phyloP scores from a whole-genome alignment of 345 rosid genomes.

The Pistacia vera region DNA sequence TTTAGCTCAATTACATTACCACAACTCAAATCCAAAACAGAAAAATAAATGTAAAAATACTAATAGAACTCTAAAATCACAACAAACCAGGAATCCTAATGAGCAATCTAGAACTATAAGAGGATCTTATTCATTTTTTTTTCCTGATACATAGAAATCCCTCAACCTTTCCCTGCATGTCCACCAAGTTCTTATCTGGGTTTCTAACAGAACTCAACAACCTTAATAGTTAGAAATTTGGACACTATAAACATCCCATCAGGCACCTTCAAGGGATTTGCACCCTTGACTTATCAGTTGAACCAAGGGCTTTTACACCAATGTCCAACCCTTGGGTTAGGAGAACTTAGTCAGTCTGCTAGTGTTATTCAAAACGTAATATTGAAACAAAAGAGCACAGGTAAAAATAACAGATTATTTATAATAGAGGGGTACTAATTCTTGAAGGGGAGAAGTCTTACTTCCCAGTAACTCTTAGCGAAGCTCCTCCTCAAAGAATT shows the following conservation, averaged over 20 bases:
- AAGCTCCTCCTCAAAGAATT: constrained; percentile 46
- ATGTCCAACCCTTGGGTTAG: no score
- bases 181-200: no score
- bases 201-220: no score
- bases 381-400: neutral
- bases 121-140: no score
- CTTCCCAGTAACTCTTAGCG: constrained; percentile 55
- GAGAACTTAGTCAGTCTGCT: neutral
- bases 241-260: no score
- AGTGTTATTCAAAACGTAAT: neutral
- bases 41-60: neutral
- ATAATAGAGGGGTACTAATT: neutral
- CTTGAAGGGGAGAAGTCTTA: constrained; percentile 21
- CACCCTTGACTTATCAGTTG: no score
- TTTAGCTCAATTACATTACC: neutral
- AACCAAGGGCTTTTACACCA: no score
- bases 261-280: no score
- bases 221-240: no score
- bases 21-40: neutral
- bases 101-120: neutral
- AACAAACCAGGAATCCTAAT: neutral
- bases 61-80: no score
- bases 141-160: no score
- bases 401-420: neutral
- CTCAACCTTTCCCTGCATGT: no score